These are phyloP conservation scores for Nyssa sinensis DNA, from an alignment of 148 eudicot species.

Conservation along the genomic window DNA sequence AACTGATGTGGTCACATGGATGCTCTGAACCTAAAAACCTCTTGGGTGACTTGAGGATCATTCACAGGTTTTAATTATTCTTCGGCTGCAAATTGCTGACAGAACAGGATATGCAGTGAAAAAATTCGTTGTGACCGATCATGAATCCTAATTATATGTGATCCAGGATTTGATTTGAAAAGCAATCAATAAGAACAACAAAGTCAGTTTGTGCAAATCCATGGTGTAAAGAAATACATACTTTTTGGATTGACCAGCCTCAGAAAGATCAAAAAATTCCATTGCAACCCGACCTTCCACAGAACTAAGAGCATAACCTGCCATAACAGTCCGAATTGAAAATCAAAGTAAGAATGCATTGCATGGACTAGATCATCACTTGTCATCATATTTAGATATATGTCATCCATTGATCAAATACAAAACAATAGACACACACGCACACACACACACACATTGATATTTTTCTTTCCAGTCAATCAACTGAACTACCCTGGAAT, in stretches of 20 bases:
- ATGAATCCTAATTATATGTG: no score
- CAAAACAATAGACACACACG: no score
- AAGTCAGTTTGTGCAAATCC: neutral
- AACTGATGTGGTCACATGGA: no score
- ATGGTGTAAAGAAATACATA: slow-evolving; percentile 31
- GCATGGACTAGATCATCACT: neutral
- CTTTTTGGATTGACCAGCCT: slow-evolving; percentile 92
- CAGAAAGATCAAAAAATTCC: slow-evolving; percentile 94
- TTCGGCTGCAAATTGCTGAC: no score
- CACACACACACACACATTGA: no score
- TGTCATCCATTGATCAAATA: no score
- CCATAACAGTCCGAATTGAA: slow-evolving; percentile 10
- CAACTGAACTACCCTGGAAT: neutral
- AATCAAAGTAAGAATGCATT: neutral
- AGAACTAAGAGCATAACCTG: slow-evolving; percentile 98
- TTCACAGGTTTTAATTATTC: no score
- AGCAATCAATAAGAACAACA: neutral
- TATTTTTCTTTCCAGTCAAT: slow-evolving; percentile 5
- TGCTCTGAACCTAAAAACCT: no score
- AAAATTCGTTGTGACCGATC: no score
- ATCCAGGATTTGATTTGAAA: neutral
- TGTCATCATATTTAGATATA: neutral
- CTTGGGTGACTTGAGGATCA: no score
- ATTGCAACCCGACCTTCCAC: slow-evolving; percentile 98
- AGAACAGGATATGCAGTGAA: no score